Percentiles rank a stretch among this genome's conserved stretches.
Conservation (phyloP, 768 basidiomycete genomes). For the Agaricus subrufescens region DNA sequence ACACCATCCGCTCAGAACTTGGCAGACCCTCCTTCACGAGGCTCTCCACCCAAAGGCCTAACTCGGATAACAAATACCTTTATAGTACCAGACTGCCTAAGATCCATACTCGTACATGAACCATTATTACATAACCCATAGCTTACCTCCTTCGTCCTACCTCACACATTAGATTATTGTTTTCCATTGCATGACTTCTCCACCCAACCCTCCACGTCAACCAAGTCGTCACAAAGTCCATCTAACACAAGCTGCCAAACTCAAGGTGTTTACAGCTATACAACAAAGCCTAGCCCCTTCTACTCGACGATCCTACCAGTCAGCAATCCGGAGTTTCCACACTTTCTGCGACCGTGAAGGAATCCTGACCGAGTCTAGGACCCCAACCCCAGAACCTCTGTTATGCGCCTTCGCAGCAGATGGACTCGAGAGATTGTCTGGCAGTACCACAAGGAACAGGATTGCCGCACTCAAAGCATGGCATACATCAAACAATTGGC, state of each 20-base stretch:
- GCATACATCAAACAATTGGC: slow-evolving; percentile 28
- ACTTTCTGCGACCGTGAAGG: slow-evolving; percentile 24
- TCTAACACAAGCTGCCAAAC: too few species aligned
- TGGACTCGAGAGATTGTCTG: slow-evolving; percentile 11
- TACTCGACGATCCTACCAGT: slow-evolving; percentile 18
- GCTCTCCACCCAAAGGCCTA: not conserved
- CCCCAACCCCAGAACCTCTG: slow-evolving; percentile 24
- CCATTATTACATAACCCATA: not conserved
- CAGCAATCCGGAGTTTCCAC: slow-evolving; percentile 25
- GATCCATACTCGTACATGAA: not conserved
- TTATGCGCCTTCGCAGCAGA: slow-evolving; percentile 22
- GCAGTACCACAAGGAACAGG: slow-evolving; percentile 23
- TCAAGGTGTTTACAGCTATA: not conserved
- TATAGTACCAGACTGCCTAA: not conserved
- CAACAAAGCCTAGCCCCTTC: not conserved
- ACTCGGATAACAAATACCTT: not conserved
- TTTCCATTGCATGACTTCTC: not conserved
- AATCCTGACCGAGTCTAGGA: slow-evolving; percentile 19
- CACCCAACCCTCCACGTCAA: too few species aligned
- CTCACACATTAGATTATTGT: not conserved
- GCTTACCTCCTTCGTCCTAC: not conserved
- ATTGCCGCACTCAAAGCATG: slow-evolving; percentile 25
- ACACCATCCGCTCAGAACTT: slow-evolving; percentile 8
- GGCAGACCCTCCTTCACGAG: slow-evolving; percentile 11
- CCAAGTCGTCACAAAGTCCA: too few species aligned